Base-by-base conservation (phyloP, 2,329 filamentous ascomycete species). In the Colletotrichum graminicola region DNA sequence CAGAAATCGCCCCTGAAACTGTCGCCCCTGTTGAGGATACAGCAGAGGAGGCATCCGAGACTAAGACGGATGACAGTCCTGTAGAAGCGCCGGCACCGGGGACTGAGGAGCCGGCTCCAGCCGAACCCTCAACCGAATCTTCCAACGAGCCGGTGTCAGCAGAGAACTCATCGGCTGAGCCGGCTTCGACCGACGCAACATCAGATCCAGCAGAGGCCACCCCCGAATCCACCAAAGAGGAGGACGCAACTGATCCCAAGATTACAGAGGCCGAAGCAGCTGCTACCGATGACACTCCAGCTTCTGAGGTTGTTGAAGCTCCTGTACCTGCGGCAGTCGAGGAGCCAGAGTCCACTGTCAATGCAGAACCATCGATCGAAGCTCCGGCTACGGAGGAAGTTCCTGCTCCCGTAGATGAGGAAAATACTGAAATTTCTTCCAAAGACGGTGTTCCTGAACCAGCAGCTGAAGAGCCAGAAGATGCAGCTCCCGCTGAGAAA, bases 341-440 rank as follows among this genome's bases (percentile, higher is more conserved):
- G 16, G 55, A 45, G 32, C 23, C 69, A n/a, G 56, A 67, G 32
- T 32, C 63, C 21, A 52, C 14, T 32, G 41, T 8, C 41, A 4
- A 23, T 16, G 3, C 59, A 18, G 41, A 45, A 26, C 41, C 54
- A 43, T 41, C 39, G 29, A 26, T 18, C 2, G 45, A 60, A 61
- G 45, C 32, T 18, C 43, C 54, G 1, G 12, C 21, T 18, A 16
- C 45, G 29, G 62, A 66, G 11, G 41, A 34, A 1, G 34, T 21
- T 12, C 1, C 39, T 36, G 23, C 43, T n/a, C 60, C 32, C 7
- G 60, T 23, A 14, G 60, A 34, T 8, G 45, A 34, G 18, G 18
- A 47, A 12, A 34, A 69, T 1, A 26, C 23, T 14, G 61, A 51
- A 21, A 11, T 26, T 16, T 11, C 54, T 56, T 39, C 34, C 29